phyloP scores from a whole-genome alignment of 1,284 basidiomycete genomes.

The Hemileia vastatrix region DNA sequence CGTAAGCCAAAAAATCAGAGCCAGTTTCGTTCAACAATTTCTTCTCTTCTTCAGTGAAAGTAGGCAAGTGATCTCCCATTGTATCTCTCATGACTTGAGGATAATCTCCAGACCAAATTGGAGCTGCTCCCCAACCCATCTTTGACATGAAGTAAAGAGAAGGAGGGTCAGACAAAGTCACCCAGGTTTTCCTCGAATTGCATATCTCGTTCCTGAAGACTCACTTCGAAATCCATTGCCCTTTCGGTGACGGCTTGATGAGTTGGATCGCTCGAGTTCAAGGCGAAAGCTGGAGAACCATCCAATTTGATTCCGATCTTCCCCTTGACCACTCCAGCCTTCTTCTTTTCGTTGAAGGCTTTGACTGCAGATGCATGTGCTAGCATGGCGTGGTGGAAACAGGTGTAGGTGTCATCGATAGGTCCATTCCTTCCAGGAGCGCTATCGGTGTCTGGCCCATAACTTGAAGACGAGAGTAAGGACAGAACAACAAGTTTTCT shows the following conservation, averaged over 20 bases:
- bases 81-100: not conserved
- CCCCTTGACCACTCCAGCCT: constrained; percentile 8
- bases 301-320: constrained; percentile 24
- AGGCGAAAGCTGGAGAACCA: constrained; percentile 9
- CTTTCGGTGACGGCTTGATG: constrained; percentile 2
- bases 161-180: not conserved
- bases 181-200: not conserved
- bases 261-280: not conserved
- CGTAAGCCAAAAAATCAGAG: constrained; percentile 23
- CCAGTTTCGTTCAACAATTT: constrained; percentile 1
- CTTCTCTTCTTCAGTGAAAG: constrained; percentile 13
- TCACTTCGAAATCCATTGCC: constrained; percentile 10
- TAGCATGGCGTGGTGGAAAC: constrained; percentile 22
- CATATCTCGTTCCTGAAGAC: not conserved
- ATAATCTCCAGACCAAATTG: constrained; percentile 20
- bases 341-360: constrained; percentile 18
- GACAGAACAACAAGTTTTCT: too few species aligned
- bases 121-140: constrained; percentile 20
- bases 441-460: constrained; percentile 7
- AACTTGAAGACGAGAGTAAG: too few species aligned
- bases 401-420: constrained; percentile 3
- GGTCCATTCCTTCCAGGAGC: constrained; percentile 17
- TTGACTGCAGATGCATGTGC: constrained; percentile 19
- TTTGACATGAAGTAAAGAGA: not conserved
- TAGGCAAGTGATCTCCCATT: constrained; percentile 6